These are phyloP conservation scores for Xylaria sp. DNA, from an alignment of 2,329 filamentous ascomycete species.

Conservation along the genomic window DNA sequence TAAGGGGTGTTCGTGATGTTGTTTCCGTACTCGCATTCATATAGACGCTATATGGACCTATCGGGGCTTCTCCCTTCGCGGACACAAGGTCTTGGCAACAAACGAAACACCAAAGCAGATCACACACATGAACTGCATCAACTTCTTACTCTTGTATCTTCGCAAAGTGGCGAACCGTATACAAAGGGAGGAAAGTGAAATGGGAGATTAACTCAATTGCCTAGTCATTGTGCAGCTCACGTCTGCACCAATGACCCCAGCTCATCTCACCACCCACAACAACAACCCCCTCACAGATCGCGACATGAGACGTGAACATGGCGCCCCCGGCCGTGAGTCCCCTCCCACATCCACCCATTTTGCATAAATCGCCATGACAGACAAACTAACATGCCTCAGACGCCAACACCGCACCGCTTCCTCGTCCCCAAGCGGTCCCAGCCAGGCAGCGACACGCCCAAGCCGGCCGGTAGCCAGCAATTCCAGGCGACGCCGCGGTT, in stretches of 20 bases:
- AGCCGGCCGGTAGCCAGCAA: conserved; percentile 25
- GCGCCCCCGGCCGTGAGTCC: conserved; percentile 26
- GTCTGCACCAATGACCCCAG: conserved; percentile 12
- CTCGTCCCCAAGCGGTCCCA: conserved; percentile 30
- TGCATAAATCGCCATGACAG: too few species aligned
- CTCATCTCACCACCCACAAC: background rate
- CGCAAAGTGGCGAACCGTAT: background rate
- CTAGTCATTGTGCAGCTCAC: conserved; percentile 3
- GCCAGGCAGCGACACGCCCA: conserved; percentile 27
- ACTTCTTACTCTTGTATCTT: background rate
- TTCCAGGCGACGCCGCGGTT: conserved; percentile 33
- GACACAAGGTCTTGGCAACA: too few species aligned
- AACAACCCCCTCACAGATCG: background rate
- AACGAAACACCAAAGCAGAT: too few species aligned
- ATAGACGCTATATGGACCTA: too few species aligned
- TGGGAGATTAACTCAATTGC: background rate
- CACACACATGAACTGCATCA: too few species aligned
- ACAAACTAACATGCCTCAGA: conserved; percentile 16
- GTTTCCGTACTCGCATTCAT: too few species aligned
- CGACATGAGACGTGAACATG: conserved; percentile 18
- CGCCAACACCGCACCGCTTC: conserved; percentile 33
- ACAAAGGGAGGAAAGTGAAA: background rate
- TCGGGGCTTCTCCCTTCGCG: too few species aligned
- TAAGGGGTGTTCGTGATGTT: too few species aligned
- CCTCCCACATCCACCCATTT: too few species aligned